Evolutionary conservation across 805 yeast genomes (phyloP).

Genomic region (Wickerhamiella azyma): DNA sequence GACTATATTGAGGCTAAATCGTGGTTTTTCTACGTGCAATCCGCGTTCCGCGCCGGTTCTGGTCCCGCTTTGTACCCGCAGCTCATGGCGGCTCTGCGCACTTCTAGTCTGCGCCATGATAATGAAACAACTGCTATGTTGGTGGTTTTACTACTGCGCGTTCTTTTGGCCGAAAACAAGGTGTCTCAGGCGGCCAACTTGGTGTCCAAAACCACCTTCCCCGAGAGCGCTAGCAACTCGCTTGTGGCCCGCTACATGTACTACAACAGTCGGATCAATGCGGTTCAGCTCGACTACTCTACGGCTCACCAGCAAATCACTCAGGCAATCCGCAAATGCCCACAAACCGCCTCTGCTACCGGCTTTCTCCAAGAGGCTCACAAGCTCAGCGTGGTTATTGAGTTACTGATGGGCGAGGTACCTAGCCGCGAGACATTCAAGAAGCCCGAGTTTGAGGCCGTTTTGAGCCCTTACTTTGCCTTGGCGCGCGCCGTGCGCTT

Average conservation of each 20-base stretch:
- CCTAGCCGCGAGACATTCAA: constrained; percentile 79
- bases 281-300: constrained; percentile 86
- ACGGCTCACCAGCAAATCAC: constrained; percentile 79
- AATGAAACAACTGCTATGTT: constrained; percentile 80
- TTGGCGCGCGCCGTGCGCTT: constrained; percentile 83
- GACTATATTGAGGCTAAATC: constrained; percentile 80
- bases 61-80: constrained; percentile 50
- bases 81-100: constrained; percentile 62
- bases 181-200: constrained; percentile 78
- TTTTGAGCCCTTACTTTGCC: constrained; percentile 68
- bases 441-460: constrained; percentile 42
- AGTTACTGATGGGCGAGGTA: constrained; percentile 89
- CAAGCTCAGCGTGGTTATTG: constrained; percentile 76
- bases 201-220: constrained; percentile 80
- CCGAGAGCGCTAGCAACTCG: constrained; percentile 70
- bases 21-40: constrained; percentile 82
- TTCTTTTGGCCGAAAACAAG: constrained; percentile 64
- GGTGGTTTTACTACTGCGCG: constrained; percentile 73
- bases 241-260: constrained; percentile 84
- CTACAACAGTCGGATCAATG: constrained; percentile 78
- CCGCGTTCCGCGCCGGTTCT: constrained; percentile 47
- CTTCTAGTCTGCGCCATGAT: constrained; percentile 85
- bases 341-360: constrained; percentile 68
- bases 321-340: constrained; percentile 93
- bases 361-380: constrained; percentile 87